These are phyloP conservation scores for Exophiala aquamarina DNA, from an alignment of 2,329 filamentous ascomycete species.

Conservation along the genomic window DNA sequence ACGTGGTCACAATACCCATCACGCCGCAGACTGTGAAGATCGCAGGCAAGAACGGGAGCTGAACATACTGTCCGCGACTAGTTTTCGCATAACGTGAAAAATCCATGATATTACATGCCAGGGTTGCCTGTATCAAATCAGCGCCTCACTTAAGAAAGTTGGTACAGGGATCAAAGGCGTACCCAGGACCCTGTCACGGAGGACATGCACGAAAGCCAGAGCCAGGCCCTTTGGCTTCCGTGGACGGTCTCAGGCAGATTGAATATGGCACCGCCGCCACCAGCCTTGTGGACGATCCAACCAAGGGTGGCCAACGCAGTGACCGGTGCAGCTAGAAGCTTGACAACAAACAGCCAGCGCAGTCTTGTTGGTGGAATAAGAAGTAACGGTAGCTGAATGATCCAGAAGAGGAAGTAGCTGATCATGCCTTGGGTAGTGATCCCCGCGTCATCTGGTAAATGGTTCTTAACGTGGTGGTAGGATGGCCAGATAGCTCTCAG, in stretches of 20 bases:
- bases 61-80: conserved; percentile 40
- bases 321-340: conserved; percentile 39
- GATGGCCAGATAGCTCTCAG: conserved; percentile 45
- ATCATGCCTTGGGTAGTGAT: conserved; percentile 59
- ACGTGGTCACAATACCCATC: conserved; percentile 59
- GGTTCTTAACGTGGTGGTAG: conserved; percentile 52
- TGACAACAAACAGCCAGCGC: conserved; percentile 54
- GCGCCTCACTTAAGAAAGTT: too few relatives aligned
- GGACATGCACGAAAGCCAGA: conserved; percentile 25
- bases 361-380: conserved; percentile 58
- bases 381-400: conserved; percentile 55
- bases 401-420: conserved; percentile 59
- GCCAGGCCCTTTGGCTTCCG: conserved; percentile 54
- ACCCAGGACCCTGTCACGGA: conserved; percentile 34
- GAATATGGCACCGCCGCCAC: conserved; percentile 55
- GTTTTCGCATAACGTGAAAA: conserved; percentile 44
- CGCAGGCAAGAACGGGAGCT: conserved; percentile 48
- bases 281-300: conserved; percentile 41
- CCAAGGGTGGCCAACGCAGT: conserved; percentile 34
- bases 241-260: conserved; percentile 45
- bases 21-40: conserved; percentile 51
- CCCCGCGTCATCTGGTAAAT: conserved; percentile 51
- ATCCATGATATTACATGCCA: conserved; percentile 55
- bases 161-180: too few relatives aligned
- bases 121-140: conserved; percentile 35